Conservation (phyloP, 202 grass and related monocot genomes). For the Bolboschoenoplectus hybrid region DNA sequence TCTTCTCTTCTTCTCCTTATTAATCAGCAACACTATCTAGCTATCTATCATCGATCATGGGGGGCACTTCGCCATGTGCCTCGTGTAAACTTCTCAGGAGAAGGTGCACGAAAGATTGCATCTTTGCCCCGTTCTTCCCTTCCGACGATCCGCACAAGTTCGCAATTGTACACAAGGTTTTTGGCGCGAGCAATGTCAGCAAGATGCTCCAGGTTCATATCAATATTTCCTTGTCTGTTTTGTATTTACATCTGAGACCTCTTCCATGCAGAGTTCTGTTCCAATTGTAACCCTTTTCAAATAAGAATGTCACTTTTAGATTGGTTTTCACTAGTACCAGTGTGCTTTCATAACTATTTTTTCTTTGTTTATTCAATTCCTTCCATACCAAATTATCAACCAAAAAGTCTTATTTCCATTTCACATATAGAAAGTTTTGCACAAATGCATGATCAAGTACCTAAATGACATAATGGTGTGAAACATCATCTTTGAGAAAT, state of each 20-base stretch:
- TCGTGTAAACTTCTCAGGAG: conserved; percentile 85
- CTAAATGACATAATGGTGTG: neutral
- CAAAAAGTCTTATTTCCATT: neutral
- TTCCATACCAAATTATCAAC: neutral
- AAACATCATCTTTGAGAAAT: neutral
- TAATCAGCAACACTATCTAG: neutral
- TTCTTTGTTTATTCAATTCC: neutral
- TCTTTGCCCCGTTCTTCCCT: conserved; percentile 91
- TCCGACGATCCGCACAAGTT: conserved; percentile 78
- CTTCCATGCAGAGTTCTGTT: neutral
- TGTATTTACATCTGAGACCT: neutral
- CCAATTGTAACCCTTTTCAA: neutral
- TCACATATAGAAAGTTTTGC: neutral
- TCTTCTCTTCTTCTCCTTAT: conserved; percentile 8
- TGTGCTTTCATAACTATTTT: neutral
- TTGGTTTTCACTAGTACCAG: neutral
- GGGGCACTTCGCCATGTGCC: conserved; percentile 70
- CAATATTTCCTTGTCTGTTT: neutral
- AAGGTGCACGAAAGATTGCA: conserved; percentile 89
- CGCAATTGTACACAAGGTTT: conserved; percentile 80
- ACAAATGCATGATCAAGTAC: neutral
- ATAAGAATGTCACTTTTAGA: neutral
- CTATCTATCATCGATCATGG: conserved; percentile 39
- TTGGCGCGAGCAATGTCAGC: conserved; percentile 76
- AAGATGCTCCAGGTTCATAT: conserved; percentile 68